phyloP scores from a whole-genome alignment of 164 flowering plant species.

The Chloranthus sessilifolius region DNA sequence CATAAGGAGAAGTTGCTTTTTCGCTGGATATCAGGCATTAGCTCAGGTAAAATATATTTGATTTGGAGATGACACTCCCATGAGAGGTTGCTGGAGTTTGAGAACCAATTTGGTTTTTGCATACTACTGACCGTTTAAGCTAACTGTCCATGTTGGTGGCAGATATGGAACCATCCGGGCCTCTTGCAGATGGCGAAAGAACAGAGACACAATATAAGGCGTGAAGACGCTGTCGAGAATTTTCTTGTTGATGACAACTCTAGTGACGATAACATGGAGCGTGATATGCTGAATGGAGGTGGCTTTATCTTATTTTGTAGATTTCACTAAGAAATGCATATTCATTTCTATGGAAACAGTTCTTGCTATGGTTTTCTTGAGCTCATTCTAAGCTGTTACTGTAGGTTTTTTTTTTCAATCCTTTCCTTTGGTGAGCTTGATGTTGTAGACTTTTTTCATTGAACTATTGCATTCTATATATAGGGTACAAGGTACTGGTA shows the following conservation, averaged over 20 bases:
- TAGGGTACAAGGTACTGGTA: too few species aligned
- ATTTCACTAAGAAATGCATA: too few species aligned
- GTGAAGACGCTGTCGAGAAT: conserved; percentile 67
- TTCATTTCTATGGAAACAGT: too few species aligned
- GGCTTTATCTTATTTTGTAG: conserved; percentile 10
- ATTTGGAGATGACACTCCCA: not conserved
- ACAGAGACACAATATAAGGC: conserved; percentile 40
- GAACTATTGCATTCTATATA: too few species aligned
- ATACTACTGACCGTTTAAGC: not conserved
- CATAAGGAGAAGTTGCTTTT: conserved; percentile 57
- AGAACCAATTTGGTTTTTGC: not conserved
- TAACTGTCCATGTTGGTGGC: too few species aligned
- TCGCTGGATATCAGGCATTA: conserved; percentile 91
- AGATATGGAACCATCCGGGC: conserved; percentile 99
- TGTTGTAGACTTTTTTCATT: too few species aligned
- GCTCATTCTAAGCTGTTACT: too few species aligned
- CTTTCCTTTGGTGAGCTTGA: too few species aligned
- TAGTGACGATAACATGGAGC: conserved; percentile 81
- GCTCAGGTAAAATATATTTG: conserved; percentile 71
- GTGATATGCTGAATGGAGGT: conserved; percentile 60
- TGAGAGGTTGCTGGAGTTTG: not conserved
- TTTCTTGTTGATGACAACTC: conserved; percentile 76
- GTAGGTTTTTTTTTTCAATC: too few species aligned
- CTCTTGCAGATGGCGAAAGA: conserved; percentile 78
- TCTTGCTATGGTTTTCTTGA: too few species aligned